A percentile compares a stretch with the other conserved stretches of the same genome.
Conservation (phyloP, 306 rosid genomes). For the Castanospermum australe region DNA sequence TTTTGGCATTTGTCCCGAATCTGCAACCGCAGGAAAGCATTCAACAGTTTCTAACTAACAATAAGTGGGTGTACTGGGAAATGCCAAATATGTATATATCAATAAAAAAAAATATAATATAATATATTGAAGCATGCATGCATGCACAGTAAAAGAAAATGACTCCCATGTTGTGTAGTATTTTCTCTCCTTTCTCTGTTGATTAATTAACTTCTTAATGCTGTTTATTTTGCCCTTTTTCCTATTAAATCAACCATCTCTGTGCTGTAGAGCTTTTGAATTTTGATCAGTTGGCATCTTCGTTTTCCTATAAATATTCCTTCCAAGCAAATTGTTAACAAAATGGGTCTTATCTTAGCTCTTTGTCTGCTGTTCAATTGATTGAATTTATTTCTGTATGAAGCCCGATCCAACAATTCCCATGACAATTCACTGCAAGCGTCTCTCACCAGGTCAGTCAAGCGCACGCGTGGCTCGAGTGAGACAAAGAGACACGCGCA, state of each 20-base stretch:
- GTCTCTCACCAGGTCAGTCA: not conserved
- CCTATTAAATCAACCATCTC: not conserved
- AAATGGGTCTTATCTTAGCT: not conserved
- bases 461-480: slow-evolving; percentile 7
- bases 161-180: not conserved
- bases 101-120: too few species aligned
- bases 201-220: not conserved
- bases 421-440: not conserved
- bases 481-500: slow-evolving; percentile 12
- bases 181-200: not conserved
- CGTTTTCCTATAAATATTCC: not conserved
- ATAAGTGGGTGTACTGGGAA: not conserved
- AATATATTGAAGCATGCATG: not conserved
- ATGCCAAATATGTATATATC: too few species aligned
- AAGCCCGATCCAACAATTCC: not conserved
- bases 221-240: not conserved
- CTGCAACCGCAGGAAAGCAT: not conserved
- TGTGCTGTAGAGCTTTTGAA: too few species aligned
- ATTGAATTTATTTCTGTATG: not conserved
- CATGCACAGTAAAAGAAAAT: not conserved
- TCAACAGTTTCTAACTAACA: not conserved
- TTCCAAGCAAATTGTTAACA: not conserved
- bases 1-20: not conserved
- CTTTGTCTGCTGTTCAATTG: not conserved
- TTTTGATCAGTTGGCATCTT: too few species aligned